Conservation (phyloP, 202 grass and related monocot genomes). For the Brachypodium distachyon region DNA sequence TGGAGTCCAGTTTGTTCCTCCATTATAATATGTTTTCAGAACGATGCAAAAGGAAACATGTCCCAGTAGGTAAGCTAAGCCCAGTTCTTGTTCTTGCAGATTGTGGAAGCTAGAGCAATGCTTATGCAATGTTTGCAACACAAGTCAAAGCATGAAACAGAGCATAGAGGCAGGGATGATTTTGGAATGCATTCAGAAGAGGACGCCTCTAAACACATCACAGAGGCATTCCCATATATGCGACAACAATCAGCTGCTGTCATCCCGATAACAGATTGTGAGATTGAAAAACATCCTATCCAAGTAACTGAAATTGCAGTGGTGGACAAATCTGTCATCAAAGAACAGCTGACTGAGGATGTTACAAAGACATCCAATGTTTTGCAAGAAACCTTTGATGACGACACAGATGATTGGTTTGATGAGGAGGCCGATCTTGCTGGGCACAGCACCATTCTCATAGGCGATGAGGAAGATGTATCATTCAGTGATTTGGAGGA, state of each 20-base stretch:
- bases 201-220: slow-evolving; percentile 25
- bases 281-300: slow-evolving; percentile 62
- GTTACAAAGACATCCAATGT: slow-evolving; percentile 27
- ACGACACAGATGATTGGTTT: slow-evolving; percentile 77
- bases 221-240: slow-evolving; percentile 18
- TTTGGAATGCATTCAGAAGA: slow-evolving; percentile 15
- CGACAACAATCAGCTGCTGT: slow-evolving; percentile 12
- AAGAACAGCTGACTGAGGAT: slow-evolving; percentile 46
- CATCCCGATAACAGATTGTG: slow-evolving; percentile 39
- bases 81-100: slow-evolving; percentile 40
- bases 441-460: slow-evolving; percentile 38
- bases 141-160: slow-evolving; percentile 48
- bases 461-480: slow-evolving; percentile 77
- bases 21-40: background rate
- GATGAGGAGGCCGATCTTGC: slow-evolving; percentile 51
- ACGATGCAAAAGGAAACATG: background rate
- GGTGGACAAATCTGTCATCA: slow-evolving; percentile 70
- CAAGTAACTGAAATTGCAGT: slow-evolving; percentile 45
- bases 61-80: background rate
- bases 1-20: too few species aligned
- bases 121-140: slow-evolving; percentile 66
- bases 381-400: slow-evolving; percentile 47
- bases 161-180: slow-evolving; percentile 39
- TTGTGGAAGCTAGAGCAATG: slow-evolving; percentile 93
- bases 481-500: slow-evolving; percentile 98